phyloP scores from a whole-genome alignment of 805 yeast genomes.

The Wickerhamiella shivajii region DNA sequence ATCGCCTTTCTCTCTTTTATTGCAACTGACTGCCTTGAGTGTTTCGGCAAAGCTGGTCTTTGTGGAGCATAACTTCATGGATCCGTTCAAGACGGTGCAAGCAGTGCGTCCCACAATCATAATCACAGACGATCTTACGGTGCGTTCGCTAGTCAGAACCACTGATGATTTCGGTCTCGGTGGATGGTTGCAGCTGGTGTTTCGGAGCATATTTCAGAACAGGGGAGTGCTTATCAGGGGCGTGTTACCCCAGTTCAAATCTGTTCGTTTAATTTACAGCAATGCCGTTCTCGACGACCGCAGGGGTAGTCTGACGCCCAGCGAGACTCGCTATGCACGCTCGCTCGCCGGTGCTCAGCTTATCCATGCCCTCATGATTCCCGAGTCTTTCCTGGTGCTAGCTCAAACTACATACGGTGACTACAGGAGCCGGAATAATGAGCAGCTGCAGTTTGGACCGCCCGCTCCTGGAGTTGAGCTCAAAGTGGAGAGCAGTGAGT shows the following conservation, averaged over 20 bases:
- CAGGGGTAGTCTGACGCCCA: slow-evolving; percentile 15
- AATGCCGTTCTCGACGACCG: slow-evolving; percentile 14
- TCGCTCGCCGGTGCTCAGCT: slow-evolving; percentile 25
- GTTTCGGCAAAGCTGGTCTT: slow-evolving; percentile 14
- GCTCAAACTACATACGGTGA: slow-evolving; percentile 24
- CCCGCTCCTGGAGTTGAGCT: slow-evolving; percentile 7
- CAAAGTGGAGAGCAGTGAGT: background rate
- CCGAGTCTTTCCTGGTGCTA: slow-evolving; percentile 22
- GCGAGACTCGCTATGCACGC: slow-evolving; percentile 18
- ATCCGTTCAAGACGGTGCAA: slow-evolving; percentile 17
- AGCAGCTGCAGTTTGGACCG: slow-evolving; percentile 9
- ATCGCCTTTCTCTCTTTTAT: slow-evolving; percentile 18
- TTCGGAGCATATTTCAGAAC: slow-evolving; percentile 15
- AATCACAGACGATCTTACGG: slow-evolving; percentile 21
- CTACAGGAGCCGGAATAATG: slow-evolving; percentile 15
- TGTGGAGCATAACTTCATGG: slow-evolving; percentile 11
- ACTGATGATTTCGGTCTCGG: slow-evolving; percentile 15
- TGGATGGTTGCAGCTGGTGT: slow-evolving; percentile 11
- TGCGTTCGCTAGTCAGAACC: slow-evolving; percentile 18
- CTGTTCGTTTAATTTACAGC: slow-evolving; percentile 22
- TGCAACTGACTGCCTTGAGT: slow-evolving; percentile 23
- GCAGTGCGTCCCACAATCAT: slow-evolving; percentile 20
- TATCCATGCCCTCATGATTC: slow-evolving; percentile 22
- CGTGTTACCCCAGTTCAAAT: slow-evolving; percentile 16
- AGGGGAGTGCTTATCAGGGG: slow-evolving; percentile 18